Evolutionary conservation across 1,139 yeast species (phyloP), one percentile per base, ranked within the genome.

Genomic region (Zygoascus hellenicus): DNA sequence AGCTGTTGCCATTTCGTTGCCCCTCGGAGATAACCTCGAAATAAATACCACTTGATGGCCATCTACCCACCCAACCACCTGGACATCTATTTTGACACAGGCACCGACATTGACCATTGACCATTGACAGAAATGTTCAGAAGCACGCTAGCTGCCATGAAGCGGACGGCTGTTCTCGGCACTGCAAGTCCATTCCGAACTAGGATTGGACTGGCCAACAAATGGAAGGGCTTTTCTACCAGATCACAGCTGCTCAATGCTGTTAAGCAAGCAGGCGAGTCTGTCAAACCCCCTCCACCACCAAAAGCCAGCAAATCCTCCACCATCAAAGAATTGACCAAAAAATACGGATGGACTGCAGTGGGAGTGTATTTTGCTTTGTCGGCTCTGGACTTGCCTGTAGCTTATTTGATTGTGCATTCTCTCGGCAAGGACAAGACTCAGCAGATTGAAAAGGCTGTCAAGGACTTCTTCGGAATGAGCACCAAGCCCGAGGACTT

Each of bases 341-440:
- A 84, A 60, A 84, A 85, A 62, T 92, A 92, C 64, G 99, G 99
- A 0, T 87, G 83, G 70, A 79, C 95, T 6, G 97, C 96, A 0
- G 68, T 92, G 16, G 96, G 88, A 11, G 89, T 92, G 0, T 92
- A 92, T 61, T 60, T 88, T 34, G 83, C 77, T 0, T 64, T 92
- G 15, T 75, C 87, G 2, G 71, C 75, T 26, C 64, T 92, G 38
- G 98, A 92, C 62, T 72, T 87, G 55, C 97, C 97, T 1, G 56
- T 89, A 3, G 87, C 95, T 63, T 92, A 83, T 61, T 58, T 84
- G 16, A 61, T 86, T 42, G 97, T 92, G 11, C 97, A 89, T 62
- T 78, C 90, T 0, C 69, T 84, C 58, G 97, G 98, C 22, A 85
- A 83, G 55, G 96, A 88, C 32, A 75, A 77, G 56, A 85, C 89